A percentile compares a stretch with the other conserved stretches of the same genome.
phyloP scores from a whole-genome alignment of 1,139 yeast genomes.

The Kodamaea sp. region DNA sequence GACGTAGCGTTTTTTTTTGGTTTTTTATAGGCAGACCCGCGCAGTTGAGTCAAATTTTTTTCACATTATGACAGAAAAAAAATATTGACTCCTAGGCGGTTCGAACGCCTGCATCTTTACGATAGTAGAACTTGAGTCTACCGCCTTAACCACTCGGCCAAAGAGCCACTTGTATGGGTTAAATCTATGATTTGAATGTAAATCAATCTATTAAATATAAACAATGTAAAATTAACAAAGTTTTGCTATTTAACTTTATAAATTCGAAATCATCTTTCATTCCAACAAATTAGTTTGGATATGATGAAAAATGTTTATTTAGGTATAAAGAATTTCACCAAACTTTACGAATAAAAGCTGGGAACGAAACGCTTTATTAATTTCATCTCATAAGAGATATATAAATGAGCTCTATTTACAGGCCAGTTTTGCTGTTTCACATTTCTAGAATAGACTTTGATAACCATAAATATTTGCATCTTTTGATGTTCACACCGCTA shows the following conservation, averaged over 20 bases:
- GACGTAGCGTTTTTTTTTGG: no score
- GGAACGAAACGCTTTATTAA: no score
- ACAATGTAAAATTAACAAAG: constrained; percentile 3
- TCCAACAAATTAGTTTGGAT: no score
- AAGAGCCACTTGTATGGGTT: constrained; percentile 6
- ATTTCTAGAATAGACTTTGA: no score
- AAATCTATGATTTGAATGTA: background rate
- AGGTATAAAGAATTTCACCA: no score
- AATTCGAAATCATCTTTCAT: background rate
- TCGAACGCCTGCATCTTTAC: constrained; percentile 10
- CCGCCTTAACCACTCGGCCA: constrained; percentile 10
- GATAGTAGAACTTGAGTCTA: constrained; percentile 10
- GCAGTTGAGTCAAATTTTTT: background rate
- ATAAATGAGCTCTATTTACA: no score
- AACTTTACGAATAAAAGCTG: no score
- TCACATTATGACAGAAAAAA: background rate
- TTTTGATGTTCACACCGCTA: no score
- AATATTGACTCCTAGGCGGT: constrained; percentile 8
- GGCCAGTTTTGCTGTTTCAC: no score
- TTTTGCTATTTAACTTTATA: background rate
- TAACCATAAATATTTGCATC: no score
- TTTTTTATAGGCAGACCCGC: background rate
- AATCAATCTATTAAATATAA: background rate
- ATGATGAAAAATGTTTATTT: no score
- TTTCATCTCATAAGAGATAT: no score